Evolutionary conservation across 2,329 filamentous ascomycete species (phyloP).

Genomic region (Botrytis tulipae): DNA sequence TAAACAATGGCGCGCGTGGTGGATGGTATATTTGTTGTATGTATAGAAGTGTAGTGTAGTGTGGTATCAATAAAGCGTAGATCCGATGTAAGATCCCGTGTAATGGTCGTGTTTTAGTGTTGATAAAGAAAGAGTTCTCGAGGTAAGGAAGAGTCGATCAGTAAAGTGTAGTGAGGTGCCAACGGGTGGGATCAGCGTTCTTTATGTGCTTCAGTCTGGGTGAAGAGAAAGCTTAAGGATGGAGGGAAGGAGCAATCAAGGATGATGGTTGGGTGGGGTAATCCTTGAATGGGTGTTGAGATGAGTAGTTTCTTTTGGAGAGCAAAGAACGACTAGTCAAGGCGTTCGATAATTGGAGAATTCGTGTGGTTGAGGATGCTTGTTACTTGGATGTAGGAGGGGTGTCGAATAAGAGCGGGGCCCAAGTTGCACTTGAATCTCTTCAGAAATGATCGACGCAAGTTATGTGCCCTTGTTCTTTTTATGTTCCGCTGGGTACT

Average conservation of each 20-base stretch:
- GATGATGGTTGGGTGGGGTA: conserved; percentile 30
- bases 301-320: conserved; percentile 21
- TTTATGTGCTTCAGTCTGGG: conserved; percentile 35
- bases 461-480: conserved; percentile 22
- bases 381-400: not conserved
- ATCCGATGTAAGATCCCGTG: conserved; percentile 39
- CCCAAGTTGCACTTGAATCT: conserved; percentile 24
- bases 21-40: not conserved
- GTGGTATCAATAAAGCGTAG: conserved; percentile 26
- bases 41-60: conserved; percentile 24
- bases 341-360: conserved; percentile 20
- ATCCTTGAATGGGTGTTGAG: not conserved
- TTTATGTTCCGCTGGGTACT: conserved; percentile 21
- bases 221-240: conserved; percentile 22
- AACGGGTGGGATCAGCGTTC: conserved; percentile 38
- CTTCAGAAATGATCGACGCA: conserved; percentile 33
- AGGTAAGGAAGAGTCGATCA: conserved; percentile 32
- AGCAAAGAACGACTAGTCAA: conserved; percentile 13
- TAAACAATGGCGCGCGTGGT: not conserved
- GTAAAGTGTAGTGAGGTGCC: conserved; percentile 23
- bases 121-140: conserved; percentile 20
- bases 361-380: conserved; percentile 27
- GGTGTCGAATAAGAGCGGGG: conserved; percentile 26
- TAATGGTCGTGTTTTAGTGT: conserved; percentile 14
- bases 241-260: conserved; percentile 25